A percentile compares a stretch with the other conserved stretches of the same genome.
Evolutionary conservation across 169 alveolate species (phyloP).

Genomic region (Eimeria tenella): DNA sequence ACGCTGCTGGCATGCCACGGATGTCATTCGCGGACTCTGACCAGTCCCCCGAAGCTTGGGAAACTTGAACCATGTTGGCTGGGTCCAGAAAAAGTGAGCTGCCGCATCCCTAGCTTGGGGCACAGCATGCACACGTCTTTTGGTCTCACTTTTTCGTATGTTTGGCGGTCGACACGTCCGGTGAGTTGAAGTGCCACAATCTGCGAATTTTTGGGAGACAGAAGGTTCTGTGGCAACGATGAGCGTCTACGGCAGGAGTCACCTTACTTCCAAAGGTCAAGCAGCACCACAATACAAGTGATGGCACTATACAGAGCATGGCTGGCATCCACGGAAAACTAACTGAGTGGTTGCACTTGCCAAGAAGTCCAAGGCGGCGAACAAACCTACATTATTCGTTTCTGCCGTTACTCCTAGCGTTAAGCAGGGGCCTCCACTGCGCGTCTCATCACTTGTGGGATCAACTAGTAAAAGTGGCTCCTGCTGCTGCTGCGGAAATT

Average conservation of each 20-base stretch:
- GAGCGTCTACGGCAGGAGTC: background rate
- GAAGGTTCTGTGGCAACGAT: too few relatives aligned
- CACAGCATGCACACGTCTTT: too few relatives aligned
- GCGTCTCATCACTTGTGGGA: slow-evolving; percentile 16
- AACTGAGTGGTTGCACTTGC: background rate
- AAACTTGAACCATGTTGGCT: too few relatives aligned
- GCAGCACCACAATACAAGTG: too few relatives aligned
- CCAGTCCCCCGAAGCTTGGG: too few relatives aligned
- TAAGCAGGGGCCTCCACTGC: slow-evolving; percentile 12
- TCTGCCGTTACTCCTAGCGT: background rate
- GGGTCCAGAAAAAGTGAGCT: too few relatives aligned
- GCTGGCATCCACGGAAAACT: background rate
- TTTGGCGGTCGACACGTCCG: background rate
- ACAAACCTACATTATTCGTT: background rate
- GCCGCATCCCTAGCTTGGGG: too few relatives aligned
- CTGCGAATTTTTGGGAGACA: background rate
- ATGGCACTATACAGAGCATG: too few relatives aligned
- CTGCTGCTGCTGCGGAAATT: slow-evolving; percentile 8
- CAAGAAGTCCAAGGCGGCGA: too few relatives aligned
- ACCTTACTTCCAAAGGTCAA: too few relatives aligned
- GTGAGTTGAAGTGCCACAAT: slow-evolving; percentile 11
- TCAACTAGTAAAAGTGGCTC: background rate
- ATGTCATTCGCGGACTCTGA: too few relatives aligned
- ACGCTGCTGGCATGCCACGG: too few relatives aligned
- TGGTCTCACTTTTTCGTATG: background rate